Conservation (phyloP, 371 early-diverging fungal species). For the Sporodiniella umbellata region DNA sequence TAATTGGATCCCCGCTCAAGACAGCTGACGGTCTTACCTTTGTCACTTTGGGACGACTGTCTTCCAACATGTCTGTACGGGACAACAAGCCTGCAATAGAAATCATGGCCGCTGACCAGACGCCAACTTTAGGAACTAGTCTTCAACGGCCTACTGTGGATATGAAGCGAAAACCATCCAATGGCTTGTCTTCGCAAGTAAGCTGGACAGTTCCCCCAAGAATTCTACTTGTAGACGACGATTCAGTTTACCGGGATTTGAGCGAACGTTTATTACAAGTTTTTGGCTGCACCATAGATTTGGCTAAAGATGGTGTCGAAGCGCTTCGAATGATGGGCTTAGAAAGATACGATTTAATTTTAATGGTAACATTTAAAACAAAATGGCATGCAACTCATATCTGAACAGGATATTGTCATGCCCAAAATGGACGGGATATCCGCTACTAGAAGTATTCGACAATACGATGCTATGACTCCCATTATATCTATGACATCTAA, state of each 20-base stretch:
- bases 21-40: constrained; percentile 48
- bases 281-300: constrained; percentile 72
- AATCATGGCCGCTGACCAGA: constrained; percentile 29
- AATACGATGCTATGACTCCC: constrained; percentile 68
- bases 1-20: constrained; percentile 37
- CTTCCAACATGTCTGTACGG: constrained; percentile 31
- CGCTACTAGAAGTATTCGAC: constrained; percentile 72
- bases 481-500: constrained; percentile 82
- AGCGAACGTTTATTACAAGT: constrained; percentile 61
- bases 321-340: constrained; percentile 64
- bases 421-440: constrained; percentile 76
- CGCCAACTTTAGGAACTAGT: constrained; percentile 6
- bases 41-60: constrained; percentile 45
- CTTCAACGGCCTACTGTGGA: constrained; percentile 8
- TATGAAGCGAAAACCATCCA: constrained; percentile 9
- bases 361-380: constrained; percentile 56
- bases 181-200: constrained; percentile 13
- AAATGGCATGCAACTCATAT: background rate
- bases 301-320: constrained; percentile 71
- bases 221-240: constrained; percentile 78
- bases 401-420: constrained; percentile 68
- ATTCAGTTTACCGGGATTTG: constrained; percentile 63
- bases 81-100: constrained; percentile 38
- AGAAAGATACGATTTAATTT: constrained; percentile 72
- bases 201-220: constrained; percentile 67